Evolutionary conservation across 768 basidiomycete species (phyloP), one percentile per base, ranked within the genome.

Genomic region (Hericium alpestre): DNA sequence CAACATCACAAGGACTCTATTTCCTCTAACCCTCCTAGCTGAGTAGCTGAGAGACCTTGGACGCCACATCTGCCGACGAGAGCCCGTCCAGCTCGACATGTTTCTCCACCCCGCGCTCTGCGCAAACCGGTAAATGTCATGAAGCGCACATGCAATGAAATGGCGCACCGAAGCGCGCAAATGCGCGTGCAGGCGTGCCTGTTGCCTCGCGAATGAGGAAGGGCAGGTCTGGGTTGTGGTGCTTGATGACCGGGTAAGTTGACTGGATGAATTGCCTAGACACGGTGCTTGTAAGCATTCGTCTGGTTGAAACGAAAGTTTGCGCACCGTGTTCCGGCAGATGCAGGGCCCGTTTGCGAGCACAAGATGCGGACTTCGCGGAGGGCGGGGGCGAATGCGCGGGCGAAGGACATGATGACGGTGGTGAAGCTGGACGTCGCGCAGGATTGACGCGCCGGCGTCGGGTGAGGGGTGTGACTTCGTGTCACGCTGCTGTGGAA

Each of bases 191-290:
- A 39, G 87, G 88, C 8, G 87, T 90, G 39, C 83, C 87, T 54
- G 73, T 74, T 15, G 88, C 90, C 71, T 90, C 87, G 64, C 90
- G 79, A 65, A 92, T 87, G 64, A 92, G 69, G 39, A 90, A 78
- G 16, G 89, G 90, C n/a, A 93, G 73, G 72, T 93, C 84, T 40
- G 90, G 90, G 67, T 93, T 93, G 70, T 86, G 73, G 67, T 87
- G 78, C 73, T 92, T 91, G 65, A 91, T 80, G 54, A 75, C 63
- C 4, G 86, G 81, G 66, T 92, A 91, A 61, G 82, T 79, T 25
- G 87, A 77, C 46, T 82, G 69, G 65, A 93, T 80, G 71, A 91
- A 93, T 71, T 90, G 83, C 63, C 91, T 92, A 41, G 4, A 13
- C 18, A 9, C 18, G 22, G 5, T 38, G 18, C 16, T 25, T 22